These are phyloP conservation scores for Citrus unshiu DNA, from an alignment of 345 rosid genomes.

Conservation along the genomic window DNA sequence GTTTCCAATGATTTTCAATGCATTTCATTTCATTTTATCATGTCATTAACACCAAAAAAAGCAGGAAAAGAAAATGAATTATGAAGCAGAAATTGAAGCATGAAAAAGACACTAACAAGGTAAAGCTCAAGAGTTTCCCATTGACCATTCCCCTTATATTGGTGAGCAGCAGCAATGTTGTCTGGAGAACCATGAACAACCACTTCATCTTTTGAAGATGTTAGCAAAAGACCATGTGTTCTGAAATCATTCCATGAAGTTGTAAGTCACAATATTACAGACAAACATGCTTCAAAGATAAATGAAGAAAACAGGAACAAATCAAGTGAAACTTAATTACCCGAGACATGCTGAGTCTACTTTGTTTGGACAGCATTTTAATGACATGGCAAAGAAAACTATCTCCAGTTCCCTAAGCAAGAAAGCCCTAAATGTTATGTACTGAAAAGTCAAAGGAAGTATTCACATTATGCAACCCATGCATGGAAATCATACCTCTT, in stretches of 20 bases:
- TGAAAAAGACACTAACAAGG: conserved; percentile 61
- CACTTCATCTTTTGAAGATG: conserved; percentile 58
- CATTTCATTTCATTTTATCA: background rate
- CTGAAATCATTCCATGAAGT: conserved; percentile 41
- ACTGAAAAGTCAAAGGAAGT: conserved; percentile 14
- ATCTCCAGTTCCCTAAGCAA: conserved; percentile 77
- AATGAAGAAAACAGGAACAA: background rate
- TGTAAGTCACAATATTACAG: background rate
- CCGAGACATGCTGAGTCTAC: conserved; percentile 35
- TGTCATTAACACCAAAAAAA: background rate
- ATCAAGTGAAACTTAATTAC: conserved; percentile 19
- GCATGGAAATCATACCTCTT: conserved; percentile 44
- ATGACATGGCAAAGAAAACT: conserved; percentile 67
- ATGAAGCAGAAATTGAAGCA: conserved; percentile 9
- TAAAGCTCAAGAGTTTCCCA: conserved; percentile 94
- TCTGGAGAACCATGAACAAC: conserved; percentile 51
- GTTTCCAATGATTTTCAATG: background rate
- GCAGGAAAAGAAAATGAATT: background rate
- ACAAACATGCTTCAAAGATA: conserved; percentile 1
- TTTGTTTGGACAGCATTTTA: conserved; percentile 76
- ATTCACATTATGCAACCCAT: conserved; percentile 12
- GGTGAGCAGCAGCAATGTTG: conserved; percentile 32
- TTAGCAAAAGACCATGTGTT: conserved; percentile 48
- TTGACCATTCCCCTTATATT: conserved; percentile 45
- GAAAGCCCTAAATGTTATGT: conserved; percentile 15